These are phyloP conservation scores for Myrica gale DNA, from an alignment of 306 rosid genomes.

Conservation along the genomic window DNA sequence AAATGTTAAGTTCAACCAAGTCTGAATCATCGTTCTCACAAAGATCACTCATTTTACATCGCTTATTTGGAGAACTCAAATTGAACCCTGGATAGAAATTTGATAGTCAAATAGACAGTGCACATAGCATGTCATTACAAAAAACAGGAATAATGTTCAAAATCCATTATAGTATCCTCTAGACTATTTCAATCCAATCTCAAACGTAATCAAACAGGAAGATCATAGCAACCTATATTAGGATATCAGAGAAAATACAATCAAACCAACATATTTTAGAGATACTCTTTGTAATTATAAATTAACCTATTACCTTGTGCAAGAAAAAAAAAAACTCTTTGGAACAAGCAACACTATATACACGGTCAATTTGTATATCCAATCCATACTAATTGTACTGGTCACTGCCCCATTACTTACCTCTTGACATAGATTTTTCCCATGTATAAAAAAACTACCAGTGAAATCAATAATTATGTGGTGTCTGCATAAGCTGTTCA, in stretches of 20 bases:
- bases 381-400: background rate
- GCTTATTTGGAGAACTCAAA: conserved; percentile 1
- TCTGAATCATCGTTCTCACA: background rate
- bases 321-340: background rate
- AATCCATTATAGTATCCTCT: background rate
- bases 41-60: background rate
- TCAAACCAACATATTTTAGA: background rate
- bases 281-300: background rate
- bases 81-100: background rate
- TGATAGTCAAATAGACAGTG: background rate
- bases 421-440: background rate
- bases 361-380: background rate
- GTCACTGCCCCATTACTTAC: background rate
- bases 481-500: background rate
- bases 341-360: background rate
- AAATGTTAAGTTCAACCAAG: background rate
- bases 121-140: background rate
- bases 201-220: background rate
- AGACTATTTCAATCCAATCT: conserved; percentile 2
- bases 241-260: background rate
- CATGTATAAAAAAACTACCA: background rate
- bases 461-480: background rate
- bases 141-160: background rate
- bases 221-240: background rate
- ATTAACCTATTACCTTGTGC: background rate